Evolutionary conservation across 2,329 filamentous ascomycete genomes (phyloP).

Genomic region (Penicillium sumatraense): DNA sequence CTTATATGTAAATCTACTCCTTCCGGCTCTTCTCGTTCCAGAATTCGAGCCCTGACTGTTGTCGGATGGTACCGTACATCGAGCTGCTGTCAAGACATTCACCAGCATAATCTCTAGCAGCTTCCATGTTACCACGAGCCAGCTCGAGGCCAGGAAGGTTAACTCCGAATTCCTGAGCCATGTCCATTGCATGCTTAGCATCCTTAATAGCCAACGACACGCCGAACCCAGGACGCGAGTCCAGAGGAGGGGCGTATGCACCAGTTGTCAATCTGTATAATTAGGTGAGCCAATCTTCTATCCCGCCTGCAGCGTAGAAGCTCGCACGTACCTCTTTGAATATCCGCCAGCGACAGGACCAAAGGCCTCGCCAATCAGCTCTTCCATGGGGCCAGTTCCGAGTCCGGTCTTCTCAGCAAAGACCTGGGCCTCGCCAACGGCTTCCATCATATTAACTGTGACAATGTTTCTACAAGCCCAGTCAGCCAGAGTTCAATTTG

Average conservation of each 20-base stretch:
- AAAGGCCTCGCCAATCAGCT: conserved; percentile 50
- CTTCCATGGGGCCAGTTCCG: conserved; percentile 47
- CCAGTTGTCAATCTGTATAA: conserved; percentile 45
- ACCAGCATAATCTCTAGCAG: conserved; percentile 40
- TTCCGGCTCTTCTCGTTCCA: conserved; percentile 46
- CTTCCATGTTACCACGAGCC: conserved; percentile 41
- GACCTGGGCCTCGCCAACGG: conserved; percentile 51
- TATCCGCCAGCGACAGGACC: conserved; percentile 49
- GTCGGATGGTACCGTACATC: conserved; percentile 43
- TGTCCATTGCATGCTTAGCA: conserved; percentile 39
- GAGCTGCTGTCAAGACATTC: conserved; percentile 45
- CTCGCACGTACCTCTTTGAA: conserved; percentile 41
- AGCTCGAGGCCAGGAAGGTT: conserved; percentile 39
- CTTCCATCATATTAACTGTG: conserved; percentile 51
- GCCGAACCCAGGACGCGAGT: conserved; percentile 41
- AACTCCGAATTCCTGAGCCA: conserved; percentile 37
- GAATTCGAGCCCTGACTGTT: conserved; percentile 42
- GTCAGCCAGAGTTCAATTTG: neutral
- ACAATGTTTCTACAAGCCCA: conserved; percentile 42
- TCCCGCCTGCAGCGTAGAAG: neutral
- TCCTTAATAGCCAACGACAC: conserved; percentile 46
- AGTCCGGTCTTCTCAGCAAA: conserved; percentile 53
- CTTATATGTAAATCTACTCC: conserved; percentile 11
- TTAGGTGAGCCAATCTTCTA: neutral
- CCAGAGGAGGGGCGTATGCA: conserved; percentile 45